Evolutionary conservation across 225 moss, liverwort and hornwort genomes (phyloP).

Genomic region (Neckera pumila): DNA sequence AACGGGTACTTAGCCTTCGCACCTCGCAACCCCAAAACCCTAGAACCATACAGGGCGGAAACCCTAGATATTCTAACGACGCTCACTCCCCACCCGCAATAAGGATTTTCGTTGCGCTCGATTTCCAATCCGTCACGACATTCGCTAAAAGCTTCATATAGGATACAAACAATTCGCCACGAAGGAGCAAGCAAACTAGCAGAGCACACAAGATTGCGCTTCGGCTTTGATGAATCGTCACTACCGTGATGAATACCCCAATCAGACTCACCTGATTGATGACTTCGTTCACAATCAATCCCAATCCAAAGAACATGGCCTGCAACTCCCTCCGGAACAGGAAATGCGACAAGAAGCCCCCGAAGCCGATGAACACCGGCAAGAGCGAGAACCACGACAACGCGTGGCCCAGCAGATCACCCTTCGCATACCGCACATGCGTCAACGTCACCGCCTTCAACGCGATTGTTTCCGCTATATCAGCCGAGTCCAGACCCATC

Average conservation of each 20-base stretch:
- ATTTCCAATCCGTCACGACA: not conserved
- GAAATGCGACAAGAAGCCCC: constrained; percentile 84
- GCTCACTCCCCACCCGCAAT: not conserved
- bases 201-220: not conserved
- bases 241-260: not conserved
- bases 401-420: constrained; percentile 60
- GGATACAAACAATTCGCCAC: not conserved
- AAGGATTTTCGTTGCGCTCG: not conserved
- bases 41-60: not conserved
- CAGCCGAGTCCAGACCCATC: constrained; percentile 32
- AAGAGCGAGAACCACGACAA: constrained; percentile 85
- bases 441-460: constrained; percentile 83
- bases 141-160: not conserved
- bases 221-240: not conserved
- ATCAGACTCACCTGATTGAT: constrained; percentile 58
- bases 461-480: constrained; percentile 24
- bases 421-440: constrained; percentile 71
- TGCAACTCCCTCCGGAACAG: constrained; percentile 89
- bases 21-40: not conserved
- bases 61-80: not conserved
- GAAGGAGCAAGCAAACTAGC: not conserved
- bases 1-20: not conserved
- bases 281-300: constrained; percentile 63
- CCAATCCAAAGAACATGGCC: constrained; percentile 81
- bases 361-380: constrained; percentile 75